Conservation (phyloP, 1,284 basidiomycete species). For the Malassezia furfur region DNA sequence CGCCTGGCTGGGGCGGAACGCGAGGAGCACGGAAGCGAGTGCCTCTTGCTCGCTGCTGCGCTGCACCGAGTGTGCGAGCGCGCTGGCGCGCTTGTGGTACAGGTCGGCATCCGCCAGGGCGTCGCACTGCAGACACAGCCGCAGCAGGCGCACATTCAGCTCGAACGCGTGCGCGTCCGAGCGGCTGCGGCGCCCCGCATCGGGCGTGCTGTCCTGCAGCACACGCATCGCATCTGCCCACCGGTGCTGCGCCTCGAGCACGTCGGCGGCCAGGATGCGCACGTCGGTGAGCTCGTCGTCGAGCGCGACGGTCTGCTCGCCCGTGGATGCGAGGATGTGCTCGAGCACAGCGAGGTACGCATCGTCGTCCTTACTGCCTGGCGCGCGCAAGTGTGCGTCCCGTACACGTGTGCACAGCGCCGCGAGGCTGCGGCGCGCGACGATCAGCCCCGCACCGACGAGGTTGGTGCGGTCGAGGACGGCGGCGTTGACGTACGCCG, state of each 20-base stretch:
- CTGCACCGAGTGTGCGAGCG: constrained; percentile 60
- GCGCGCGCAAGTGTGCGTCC: not conserved
- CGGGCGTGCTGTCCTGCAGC: constrained; percentile 78
- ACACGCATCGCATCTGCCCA: constrained; percentile 85
- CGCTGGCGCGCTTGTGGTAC: constrained; percentile 89
- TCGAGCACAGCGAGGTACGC: not conserved
- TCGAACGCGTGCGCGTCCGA: constrained; percentile 76
- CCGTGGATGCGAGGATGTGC: not conserved
- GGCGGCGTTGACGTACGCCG: constrained; percentile 1
- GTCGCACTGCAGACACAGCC: constrained; percentile 87
- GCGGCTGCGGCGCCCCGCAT: constrained; percentile 70
- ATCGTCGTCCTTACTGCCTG: not conserved
- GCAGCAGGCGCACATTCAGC: constrained; percentile 85
- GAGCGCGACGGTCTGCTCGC: not conserved
- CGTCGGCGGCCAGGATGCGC: constrained; percentile 73
- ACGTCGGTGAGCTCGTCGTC: constrained; percentile 53
- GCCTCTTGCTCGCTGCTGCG: constrained; percentile 21
- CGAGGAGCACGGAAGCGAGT: constrained; percentile 24
- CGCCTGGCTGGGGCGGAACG: constrained; percentile 55
- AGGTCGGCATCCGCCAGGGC: constrained; percentile 87
- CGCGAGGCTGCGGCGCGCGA: not conserved
- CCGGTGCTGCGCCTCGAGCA: constrained; percentile 80
- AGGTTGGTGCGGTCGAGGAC: constrained; percentile 5
- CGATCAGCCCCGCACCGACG: constrained; percentile 12
- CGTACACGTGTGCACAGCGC: not conserved